Evolutionary conservation across 2,329 filamentous ascomycete species (phyloP).

Genomic region (Epichloe bromicola): DNA sequence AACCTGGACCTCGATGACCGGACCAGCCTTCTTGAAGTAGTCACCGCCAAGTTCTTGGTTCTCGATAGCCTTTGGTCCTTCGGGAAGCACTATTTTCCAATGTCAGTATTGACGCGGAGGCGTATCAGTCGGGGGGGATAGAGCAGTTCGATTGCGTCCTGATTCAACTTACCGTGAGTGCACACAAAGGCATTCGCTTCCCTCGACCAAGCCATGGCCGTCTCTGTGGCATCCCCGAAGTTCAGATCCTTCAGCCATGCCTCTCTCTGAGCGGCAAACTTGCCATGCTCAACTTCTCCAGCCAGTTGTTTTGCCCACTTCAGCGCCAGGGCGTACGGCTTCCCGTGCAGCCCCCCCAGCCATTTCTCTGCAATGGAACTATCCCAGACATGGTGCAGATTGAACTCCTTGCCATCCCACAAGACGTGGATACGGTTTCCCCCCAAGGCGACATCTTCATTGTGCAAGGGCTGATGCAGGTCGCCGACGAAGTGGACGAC

Average conservation of each 20-base stretch:
- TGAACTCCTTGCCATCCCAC: conserved; percentile 44
- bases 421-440: conserved; percentile 56
- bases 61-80: conserved; percentile 43
- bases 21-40: conserved; percentile 52
- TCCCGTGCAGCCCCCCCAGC: conserved; percentile 44
- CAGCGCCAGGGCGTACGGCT: conserved; percentile 35
- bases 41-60: conserved; percentile 47
- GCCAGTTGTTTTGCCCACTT: conserved; percentile 45
- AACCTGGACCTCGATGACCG: conserved; percentile 51
- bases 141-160: neutral
- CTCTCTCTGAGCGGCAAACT: conserved; percentile 35
- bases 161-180: conserved; percentile 35
- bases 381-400: conserved; percentile 66
- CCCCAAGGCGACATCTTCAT: conserved; percentile 51
- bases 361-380: conserved; percentile 53
- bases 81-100: conserved; percentile 38
- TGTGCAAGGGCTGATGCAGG: conserved; percentile 56
- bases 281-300: conserved; percentile 40
- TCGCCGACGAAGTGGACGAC: conserved; percentile 57
- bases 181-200: conserved; percentile 52
- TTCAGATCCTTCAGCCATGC: conserved; percentile 46
- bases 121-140: neutral
- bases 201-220: conserved; percentile 49
- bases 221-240: conserved; percentile 38
- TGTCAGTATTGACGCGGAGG: neutral